Conservation (phyloP, 2,329 filamentous ascomycete genomes). For the Epichloe aotearoae region DNA sequence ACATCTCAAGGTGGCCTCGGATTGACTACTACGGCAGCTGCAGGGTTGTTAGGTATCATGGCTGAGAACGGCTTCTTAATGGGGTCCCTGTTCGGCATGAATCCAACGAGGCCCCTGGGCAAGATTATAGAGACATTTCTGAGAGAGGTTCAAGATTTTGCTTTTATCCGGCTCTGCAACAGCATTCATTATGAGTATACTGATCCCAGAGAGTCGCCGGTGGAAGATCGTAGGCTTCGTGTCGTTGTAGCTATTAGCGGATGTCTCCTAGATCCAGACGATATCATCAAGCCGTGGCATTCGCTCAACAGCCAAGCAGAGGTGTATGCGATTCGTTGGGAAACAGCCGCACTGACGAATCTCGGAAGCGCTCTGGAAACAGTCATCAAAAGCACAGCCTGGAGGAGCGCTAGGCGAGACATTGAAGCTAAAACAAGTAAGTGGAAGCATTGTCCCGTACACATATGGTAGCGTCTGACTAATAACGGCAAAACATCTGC, state of each 20-base stretch:
- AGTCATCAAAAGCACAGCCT: constrained; percentile 69
- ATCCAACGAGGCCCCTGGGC: constrained; percentile 67
- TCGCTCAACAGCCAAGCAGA: constrained; percentile 61
- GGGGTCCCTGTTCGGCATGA: constrained; percentile 83
- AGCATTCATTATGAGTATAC: constrained; percentile 23
- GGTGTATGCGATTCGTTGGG: constrained; percentile 73
- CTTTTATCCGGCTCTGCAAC: constrained; percentile 61
- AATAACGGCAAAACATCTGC: neutral
- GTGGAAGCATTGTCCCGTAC: constrained; percentile 9
- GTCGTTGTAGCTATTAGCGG: constrained; percentile 76
- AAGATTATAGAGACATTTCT: constrained; percentile 84
- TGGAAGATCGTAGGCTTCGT: constrained; percentile 55
- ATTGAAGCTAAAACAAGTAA: constrained; percentile 34
- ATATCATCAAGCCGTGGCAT: constrained; percentile 60
- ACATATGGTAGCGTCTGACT: neutral
- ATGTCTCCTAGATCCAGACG: constrained; percentile 62
- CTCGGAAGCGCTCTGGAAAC: constrained; percentile 67
- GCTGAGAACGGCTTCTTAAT: constrained; percentile 69
- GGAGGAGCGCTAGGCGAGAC: constrained; percentile 50
- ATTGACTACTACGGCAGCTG: constrained; percentile 59
- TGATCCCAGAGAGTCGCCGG: constrained; percentile 36
- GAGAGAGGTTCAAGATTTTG: constrained; percentile 79
- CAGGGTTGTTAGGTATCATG: constrained; percentile 65
- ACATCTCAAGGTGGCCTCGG: constrained; percentile 65
- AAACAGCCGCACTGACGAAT: constrained; percentile 62